Conservation (phyloP, 1,284 basidiomycete species). For the Cryptococcus deneoformans region DNA sequence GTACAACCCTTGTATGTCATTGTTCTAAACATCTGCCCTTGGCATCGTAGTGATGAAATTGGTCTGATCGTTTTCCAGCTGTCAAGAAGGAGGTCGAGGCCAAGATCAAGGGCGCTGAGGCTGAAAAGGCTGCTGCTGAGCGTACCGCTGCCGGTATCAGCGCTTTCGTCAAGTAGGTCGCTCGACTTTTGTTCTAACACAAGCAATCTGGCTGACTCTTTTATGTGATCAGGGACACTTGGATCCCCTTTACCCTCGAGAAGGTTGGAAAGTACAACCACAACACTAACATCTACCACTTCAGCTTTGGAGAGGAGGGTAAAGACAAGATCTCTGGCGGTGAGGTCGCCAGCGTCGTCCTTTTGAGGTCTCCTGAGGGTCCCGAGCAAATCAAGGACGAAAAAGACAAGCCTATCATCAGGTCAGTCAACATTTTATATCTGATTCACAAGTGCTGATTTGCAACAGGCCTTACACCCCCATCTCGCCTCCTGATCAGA, state of each 20-base stretch:
- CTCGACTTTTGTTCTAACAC: neutral
- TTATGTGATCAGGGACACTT: conserved; percentile 32
- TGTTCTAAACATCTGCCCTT: neutral
- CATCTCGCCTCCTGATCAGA: conserved; percentile 66
- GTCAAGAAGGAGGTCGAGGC: conserved; percentile 20
- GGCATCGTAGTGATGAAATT: no score
- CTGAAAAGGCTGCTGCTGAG: conserved; percentile 26
- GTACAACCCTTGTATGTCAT: conserved; percentile 17
- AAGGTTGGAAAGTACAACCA: conserved; percentile 88
- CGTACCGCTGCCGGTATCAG: conserved; percentile 17
- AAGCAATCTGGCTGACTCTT: neutral
- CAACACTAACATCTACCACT: conserved; percentile 80
- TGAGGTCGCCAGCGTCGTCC: conserved; percentile 58
- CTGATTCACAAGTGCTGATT: neutral
- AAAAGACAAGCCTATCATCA: conserved; percentile 85
- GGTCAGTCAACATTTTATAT: conserved; percentile 47
- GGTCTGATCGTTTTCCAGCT: conserved; percentile 7
- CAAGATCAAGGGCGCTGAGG: conserved; percentile 21
- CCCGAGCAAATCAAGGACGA: conserved; percentile 56
- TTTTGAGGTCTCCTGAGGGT: conserved; percentile 52
- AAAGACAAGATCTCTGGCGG: conserved; percentile 60
- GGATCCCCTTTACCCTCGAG: conserved; percentile 65
- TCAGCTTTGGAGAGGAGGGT: conserved; percentile 76
- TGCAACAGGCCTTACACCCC: conserved; percentile 68
- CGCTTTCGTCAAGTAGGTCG: conserved; percentile 37